Conservation (phyloP, 805 yeast species). For the Hanseniaspora meyeri region DNA sequence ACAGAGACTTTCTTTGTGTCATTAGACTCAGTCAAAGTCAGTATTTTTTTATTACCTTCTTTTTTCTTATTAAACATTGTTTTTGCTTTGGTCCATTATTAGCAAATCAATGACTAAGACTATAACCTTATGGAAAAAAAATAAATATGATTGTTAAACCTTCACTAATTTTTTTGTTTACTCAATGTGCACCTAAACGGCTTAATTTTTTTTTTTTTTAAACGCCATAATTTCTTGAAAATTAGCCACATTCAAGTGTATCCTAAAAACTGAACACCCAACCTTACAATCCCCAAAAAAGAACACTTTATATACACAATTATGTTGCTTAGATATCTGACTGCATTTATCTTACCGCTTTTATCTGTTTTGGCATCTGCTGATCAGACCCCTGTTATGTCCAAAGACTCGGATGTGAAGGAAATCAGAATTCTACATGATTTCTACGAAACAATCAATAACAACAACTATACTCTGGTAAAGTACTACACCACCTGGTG, state of each 20-base stretch:
- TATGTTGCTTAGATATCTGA: background rate
- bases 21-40: background rate
- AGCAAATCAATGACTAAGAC: background rate
- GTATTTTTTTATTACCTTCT: background rate
- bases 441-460: slow-evolving; percentile 23
- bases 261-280: too few species aligned
- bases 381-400: background rate
- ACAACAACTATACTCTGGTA: slow-evolving; percentile 23
- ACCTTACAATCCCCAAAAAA: too few species aligned
- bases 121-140: too few species aligned
- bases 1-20: background rate
- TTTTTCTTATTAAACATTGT: slow-evolving; percentile 9
- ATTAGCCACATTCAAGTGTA: too few species aligned
- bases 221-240: too few species aligned
- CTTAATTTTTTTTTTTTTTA: too few species aligned
- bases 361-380: background rate
- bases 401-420: background rate
- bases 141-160: too few species aligned
- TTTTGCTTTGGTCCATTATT: background rate
- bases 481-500: slow-evolving; percentile 58
- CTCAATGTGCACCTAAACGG: too few species aligned
- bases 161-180: too few species aligned
- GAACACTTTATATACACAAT: too few species aligned
- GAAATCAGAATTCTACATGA: slow-evolving; percentile 14
- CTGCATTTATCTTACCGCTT: background rate